Evolutionary conservation across 1,139 yeast species (phyloP).

Genomic region (Torulaspora globosa): DNA sequence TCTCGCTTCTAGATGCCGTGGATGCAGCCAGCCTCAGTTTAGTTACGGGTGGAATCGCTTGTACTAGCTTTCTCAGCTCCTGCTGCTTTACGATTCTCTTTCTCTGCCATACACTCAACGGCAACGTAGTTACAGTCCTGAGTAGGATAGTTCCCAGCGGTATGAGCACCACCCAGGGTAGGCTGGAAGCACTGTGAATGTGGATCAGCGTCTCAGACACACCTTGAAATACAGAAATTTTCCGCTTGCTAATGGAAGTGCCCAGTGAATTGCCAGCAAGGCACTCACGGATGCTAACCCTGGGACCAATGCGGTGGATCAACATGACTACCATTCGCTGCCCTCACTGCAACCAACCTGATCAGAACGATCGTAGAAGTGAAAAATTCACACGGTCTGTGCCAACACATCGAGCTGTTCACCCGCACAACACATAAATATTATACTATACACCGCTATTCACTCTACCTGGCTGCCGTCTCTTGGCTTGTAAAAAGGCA

Average conservation of each 20-base stretch:
- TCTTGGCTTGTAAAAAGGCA: constrained; percentile 85
- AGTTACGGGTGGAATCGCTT: constrained; percentile 72
- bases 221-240: constrained; percentile 20
- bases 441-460: neutral
- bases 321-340: neutral
- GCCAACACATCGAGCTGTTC: too few relatives aligned
- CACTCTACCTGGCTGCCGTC: constrained; percentile 91
- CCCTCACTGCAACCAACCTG: neutral
- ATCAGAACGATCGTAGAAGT: neutral
- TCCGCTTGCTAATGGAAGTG: constrained; percentile 5
- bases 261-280: neutral
- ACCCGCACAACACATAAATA: neutral
- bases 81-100: constrained; percentile 66
- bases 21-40: constrained; percentile 65
- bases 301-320: neutral
- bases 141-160: constrained; percentile 68
- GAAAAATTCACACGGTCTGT: neutral
- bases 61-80: constrained; percentile 59
- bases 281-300: neutral
- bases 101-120: constrained; percentile 71
- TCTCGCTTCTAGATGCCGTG: constrained; percentile 19
- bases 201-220: constrained; percentile 31
- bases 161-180: constrained; percentile 82
- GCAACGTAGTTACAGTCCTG: constrained; percentile 66
- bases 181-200: constrained; percentile 52